Base-by-base conservation (phyloP, 805 yeast species). In the Kazachstania bromeliacearum region DNA sequence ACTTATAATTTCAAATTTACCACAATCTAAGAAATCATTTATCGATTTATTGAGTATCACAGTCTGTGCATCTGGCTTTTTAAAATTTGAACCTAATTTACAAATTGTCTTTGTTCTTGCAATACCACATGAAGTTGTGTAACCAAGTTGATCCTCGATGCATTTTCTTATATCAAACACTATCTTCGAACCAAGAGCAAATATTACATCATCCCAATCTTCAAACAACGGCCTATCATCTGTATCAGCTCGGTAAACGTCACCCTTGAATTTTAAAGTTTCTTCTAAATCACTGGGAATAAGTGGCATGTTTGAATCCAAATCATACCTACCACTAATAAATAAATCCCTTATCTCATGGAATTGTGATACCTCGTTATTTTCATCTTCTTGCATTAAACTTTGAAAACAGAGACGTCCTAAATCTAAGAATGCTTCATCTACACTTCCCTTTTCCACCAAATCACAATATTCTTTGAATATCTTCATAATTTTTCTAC, bases 361-460 rank as follows among this genome's bases (percentile, higher is more conserved):
- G 17, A 34, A 34, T 16, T 20, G 14, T 17, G 32, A 27, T 20
- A 27, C 21, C 3, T 15, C 32, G 15, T 10, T 28, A 2, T 18
- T 21, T 2, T 7, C 15, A n/a, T 33, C 25, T 32, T 49, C 48
- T 31, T 42, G 39, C 28, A 53, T 32, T 2, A 67, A 31, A 8
- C 77, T 56, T 34, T 53, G 60, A 46, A 72, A 68, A 0, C 85
- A 73, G 17, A 73, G 46, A 26, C 81, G 63, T 0, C 96, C 95
- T 28, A 92, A 57, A 59, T 92, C 96, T 46, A 92, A 45, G 53
- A 81, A 92, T 33, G 87, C 78, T 60, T 92, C 98, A 60, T 92
- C 98, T 14, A 88, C 92, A 60, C 96, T 85, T 0, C 96, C 97
- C 60, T 88, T 88, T 56, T 92, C 95, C 0, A 85, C 85, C 12